Evolutionary conservation across 2,329 filamentous ascomycete genomes (phyloP).

Genomic region (Alternaria consortialis): DNA sequence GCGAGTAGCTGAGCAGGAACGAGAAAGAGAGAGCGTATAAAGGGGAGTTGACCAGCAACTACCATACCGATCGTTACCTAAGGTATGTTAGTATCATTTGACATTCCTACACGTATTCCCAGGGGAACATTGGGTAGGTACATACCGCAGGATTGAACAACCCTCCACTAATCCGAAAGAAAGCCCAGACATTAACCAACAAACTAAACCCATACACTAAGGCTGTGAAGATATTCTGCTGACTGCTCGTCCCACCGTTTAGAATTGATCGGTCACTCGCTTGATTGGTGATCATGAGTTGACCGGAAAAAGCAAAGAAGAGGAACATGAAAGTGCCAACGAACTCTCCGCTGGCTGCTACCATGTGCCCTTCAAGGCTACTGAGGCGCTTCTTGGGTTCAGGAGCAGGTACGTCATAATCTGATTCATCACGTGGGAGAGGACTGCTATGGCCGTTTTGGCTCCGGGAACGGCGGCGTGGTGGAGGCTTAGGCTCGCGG

Average conservation of each 20-base stretch:
- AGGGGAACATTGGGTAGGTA: background rate
- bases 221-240: conserved; percentile 38
- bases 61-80: conserved; percentile 38
- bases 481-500: conserved; percentile 18
- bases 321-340: conserved; percentile 46
- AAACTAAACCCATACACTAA: conserved; percentile 43
- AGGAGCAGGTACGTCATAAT: conserved; percentile 7
- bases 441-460: conserved; percentile 1
- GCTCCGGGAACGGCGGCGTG: conserved; percentile 12
- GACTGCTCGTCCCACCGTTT: conserved; percentile 28
- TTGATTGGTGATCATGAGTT: conserved; percentile 36
- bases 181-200: conserved; percentile 45
- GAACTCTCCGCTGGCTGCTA: conserved; percentile 42
- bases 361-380: conserved; percentile 29
- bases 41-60: conserved; percentile 27
- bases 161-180: conserved; percentile 41
- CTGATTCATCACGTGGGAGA: conserved; percentile 1
- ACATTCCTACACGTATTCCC: background rate
- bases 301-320: conserved; percentile 42
- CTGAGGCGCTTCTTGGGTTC: conserved; percentile 16
- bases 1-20: conserved; percentile 34
- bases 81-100: background rate
- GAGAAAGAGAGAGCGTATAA: conserved; percentile 30
- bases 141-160: conserved; percentile 32
- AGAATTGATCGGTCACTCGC: conserved; percentile 21